Evolutionary conservation across 2,329 filamentous ascomycete species (phyloP).

Genomic region (Fusarium subtropicale): DNA sequence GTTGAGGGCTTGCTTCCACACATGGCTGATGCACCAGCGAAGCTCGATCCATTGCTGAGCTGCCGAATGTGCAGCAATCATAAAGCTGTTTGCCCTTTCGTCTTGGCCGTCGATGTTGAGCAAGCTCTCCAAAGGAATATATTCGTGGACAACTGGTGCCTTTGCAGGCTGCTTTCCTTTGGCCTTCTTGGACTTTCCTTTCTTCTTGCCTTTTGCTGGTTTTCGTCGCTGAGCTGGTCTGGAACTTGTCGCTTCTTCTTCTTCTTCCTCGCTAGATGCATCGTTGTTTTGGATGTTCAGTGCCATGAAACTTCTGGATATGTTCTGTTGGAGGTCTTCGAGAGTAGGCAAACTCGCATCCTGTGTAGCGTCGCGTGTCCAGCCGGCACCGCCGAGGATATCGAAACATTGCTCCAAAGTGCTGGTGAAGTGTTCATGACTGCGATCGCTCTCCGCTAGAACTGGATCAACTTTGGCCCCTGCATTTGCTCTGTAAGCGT

Average conservation of each 20-base stretch:
- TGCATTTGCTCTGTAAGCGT: constrained; percentile 50
- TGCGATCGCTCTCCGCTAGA: constrained; percentile 52
- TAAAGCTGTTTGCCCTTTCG: constrained; percentile 55
- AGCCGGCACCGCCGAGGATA: constrained; percentile 50
- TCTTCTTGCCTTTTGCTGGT: constrained; percentile 9
- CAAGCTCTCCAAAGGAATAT: constrained; percentile 58
- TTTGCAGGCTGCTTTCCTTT: constrained; percentile 14
- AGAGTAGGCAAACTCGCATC: background rate
- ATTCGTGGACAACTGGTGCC: background rate
- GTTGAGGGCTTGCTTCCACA: constrained; percentile 60
- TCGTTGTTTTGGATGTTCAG: background rate
- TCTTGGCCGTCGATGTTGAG: constrained; percentile 56
- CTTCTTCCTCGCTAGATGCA: constrained; percentile 22
- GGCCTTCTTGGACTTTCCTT: constrained; percentile 26
- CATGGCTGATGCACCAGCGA: constrained; percentile 53
- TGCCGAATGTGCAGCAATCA: constrained; percentile 57
- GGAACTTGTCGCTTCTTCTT: background rate
- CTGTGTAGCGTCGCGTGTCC: constrained; percentile 4
- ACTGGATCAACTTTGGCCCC: constrained; percentile 46
- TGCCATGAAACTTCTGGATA: background rate
- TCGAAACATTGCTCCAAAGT: constrained; percentile 53
- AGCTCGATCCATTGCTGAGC: constrained; percentile 54
- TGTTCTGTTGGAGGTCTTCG: constrained; percentile 9
- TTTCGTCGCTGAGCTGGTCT: background rate
- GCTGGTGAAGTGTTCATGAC: constrained; percentile 59